Evolutionary conservation across 495 filamentous ascomycete genomes (phyloP), one percentile per base, ranked within the genome.

Genomic region (Penicillium pulvis): DNA sequence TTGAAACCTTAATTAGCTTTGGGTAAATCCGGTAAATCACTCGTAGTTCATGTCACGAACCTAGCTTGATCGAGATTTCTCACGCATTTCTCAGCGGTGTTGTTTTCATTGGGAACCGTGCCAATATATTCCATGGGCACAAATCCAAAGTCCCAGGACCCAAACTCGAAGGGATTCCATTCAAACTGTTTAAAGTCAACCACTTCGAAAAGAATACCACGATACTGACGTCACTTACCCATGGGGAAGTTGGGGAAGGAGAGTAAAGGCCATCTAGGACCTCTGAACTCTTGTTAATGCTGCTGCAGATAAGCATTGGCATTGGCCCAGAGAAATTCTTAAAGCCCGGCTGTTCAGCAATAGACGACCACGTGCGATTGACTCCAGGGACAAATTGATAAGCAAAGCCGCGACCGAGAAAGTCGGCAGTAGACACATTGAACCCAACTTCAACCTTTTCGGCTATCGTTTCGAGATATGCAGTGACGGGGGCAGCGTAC

Each of bases 341-440:
- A 11, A 45, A 45, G 0, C 42, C 10, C 42, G 4, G 4, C 12
- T 20, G 20, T 12, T 45, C 42, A 23, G 42, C 8, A 11, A 45
- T 45, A 3, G 42, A 45, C 17, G 42, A 45, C 17, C 17, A 45
- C 20, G 42, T 45, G 17, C 17, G 42, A 23, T 45, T 45, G 42
- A 45, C 42, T 10, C 42, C 42, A 23, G 42, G 42, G 11, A 45
- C 20, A 45, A 45, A 45, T 6, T 45, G 17, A 23, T 45, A 45
- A 11, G 17, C 42, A 45, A 45, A 45, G 5, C 17, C 20, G 6
- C 17, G n/a, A 45, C 42, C 42, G 11, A 45, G 42, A 23, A 45
- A 45, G 12, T 45, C 42, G 6, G 42, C 42, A 45, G 42, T 23
- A 9, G 42, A 45, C 42, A 45, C 42, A 23, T 45, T 45, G n/a